phyloP scores from a whole-genome alignment of 1,139 yeast species.

The Yamadazyma jaroonii region DNA sequence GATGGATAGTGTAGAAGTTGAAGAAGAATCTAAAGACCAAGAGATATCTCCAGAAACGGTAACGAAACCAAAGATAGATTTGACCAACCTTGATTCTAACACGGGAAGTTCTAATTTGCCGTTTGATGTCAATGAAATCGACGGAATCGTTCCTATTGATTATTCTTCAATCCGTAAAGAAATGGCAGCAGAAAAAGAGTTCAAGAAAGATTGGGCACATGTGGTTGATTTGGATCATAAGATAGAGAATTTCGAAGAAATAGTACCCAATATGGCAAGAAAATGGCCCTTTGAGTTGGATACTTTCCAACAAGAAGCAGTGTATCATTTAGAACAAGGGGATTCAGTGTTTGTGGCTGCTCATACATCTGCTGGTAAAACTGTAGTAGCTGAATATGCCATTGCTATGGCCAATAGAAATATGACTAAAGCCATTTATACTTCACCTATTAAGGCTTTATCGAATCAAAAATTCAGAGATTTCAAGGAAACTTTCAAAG shows the following conservation, averaged over 20 bases:
- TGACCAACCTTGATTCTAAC: constrained; percentile 1
- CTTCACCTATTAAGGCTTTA: constrained; percentile 90
- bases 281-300: constrained; percentile 93
- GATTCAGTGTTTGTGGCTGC: constrained; percentile 99
- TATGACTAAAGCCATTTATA: constrained; percentile 88
- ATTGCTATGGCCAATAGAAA: constrained; percentile 89
- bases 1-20: constrained; percentile 11
- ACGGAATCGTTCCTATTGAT: constrained; percentile 74
- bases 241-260: constrained; percentile 77
- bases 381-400: constrained; percentile 92
- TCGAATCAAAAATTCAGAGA: constrained; percentile 95
- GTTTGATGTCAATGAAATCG: constrained; percentile 51
- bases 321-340: constrained; percentile 92
- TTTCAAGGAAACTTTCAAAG: constrained; percentile 75
- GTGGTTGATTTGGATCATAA: constrained; percentile 83
- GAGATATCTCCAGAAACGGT: too few relatives aligned
- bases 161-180: constrained; percentile 24
- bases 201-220: constrained; percentile 86
- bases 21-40: constrained; percentile 19
- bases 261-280: constrained; percentile 91
- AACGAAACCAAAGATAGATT: not conserved
- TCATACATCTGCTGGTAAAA: constrained; percentile 92
- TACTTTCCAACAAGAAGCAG: constrained; percentile 95
- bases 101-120: constrained; percentile 16
- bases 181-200: constrained; percentile 26